A percentile compares a stretch with the other conserved stretches of the same genome.
Conservation (phyloP, 257 asterid species). For the Gardenia jasminoides region DNA sequence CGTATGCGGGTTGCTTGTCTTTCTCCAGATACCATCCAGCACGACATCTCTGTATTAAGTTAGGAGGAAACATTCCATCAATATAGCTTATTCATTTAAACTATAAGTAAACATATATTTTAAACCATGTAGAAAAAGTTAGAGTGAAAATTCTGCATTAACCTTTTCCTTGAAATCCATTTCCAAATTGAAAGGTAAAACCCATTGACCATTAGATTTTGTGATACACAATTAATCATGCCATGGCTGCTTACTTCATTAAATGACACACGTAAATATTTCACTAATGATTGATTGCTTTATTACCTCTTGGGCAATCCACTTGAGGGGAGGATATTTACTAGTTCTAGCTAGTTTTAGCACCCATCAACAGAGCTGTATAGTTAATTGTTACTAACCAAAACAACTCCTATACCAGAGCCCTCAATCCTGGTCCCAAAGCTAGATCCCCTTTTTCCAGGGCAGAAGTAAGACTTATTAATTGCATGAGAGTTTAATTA, state of each 20-base stretch:
- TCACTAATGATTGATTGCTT: background rate
- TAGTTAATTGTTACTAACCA: background rate
- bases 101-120: background rate
- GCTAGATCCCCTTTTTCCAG: background rate
- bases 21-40: constrained; percentile 63
- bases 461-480: background rate
- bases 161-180: too few species aligned
- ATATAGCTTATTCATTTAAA: background rate
- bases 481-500: background rate
- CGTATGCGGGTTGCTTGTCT: constrained; percentile 55
- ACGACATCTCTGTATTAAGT: constrained; percentile 41
- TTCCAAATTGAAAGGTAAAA: background rate
- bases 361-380: too few species aligned
- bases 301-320: background rate
- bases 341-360: background rate
- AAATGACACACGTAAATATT: background rate
- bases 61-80: background rate
- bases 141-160: background rate
- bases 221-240: background rate
- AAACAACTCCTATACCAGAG: background rate
- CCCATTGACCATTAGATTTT: background rate
- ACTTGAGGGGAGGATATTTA: background rate
- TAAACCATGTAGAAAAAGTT: background rate
- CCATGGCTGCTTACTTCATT: too few species aligned
- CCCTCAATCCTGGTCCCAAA: background rate